A percentile compares a stretch with the other conserved stretches of the same genome.
phyloP scores from a whole-genome alignment of 495 filamentous ascomycete species.

The Lophiostoma macrostomum region DNA sequence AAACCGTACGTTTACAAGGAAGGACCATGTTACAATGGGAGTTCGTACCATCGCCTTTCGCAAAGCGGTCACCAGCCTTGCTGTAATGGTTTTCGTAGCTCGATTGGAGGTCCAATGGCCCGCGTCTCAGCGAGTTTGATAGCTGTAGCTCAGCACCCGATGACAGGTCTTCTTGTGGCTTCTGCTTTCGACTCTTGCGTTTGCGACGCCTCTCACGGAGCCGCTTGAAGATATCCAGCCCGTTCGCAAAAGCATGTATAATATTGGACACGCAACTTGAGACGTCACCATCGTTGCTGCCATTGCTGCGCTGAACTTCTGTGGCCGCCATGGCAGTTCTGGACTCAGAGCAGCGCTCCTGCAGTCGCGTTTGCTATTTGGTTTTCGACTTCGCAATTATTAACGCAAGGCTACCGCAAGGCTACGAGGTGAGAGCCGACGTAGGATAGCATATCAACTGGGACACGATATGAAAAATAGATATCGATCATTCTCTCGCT shows the following conservation, averaged over 20 bases:
- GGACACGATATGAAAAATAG: too few relatives aligned
- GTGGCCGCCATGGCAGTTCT: slow-evolving; percentile 6
- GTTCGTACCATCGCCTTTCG: slow-evolving; percentile 40
- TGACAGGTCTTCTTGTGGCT: not conserved
- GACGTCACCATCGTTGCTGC: slow-evolving; percentile 1
- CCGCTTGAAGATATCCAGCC: slow-evolving; percentile 34
- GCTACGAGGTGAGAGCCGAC: too few relatives aligned
- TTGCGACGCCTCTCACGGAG: slow-evolving; percentile 27
- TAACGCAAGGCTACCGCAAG: too few relatives aligned
- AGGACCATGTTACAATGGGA: slow-evolving; percentile 3
- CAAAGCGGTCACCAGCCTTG: slow-evolving; percentile 34
- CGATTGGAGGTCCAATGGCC: slow-evolving; percentile 36
- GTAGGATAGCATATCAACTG: too few relatives aligned
- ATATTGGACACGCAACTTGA: slow-evolving; percentile 28
- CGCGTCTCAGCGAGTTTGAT: slow-evolving; percentile 33
- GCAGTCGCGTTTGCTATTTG: too few relatives aligned
- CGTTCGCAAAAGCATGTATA: slow-evolving; percentile 33
- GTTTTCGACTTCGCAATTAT: too few relatives aligned
- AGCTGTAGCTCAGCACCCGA: slow-evolving; percentile 33
- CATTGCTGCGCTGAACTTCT: not conserved
- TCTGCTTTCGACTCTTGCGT: slow-evolving; percentile 28
- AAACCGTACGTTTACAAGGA: not conserved
- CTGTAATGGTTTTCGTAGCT: slow-evolving; percentile 35
- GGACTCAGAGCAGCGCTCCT: too few relatives aligned
- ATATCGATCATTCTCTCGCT: too few relatives aligned